Base-by-base conservation (phyloP, 345 rosid genomes). In the Lepidium aucheri region DNA sequence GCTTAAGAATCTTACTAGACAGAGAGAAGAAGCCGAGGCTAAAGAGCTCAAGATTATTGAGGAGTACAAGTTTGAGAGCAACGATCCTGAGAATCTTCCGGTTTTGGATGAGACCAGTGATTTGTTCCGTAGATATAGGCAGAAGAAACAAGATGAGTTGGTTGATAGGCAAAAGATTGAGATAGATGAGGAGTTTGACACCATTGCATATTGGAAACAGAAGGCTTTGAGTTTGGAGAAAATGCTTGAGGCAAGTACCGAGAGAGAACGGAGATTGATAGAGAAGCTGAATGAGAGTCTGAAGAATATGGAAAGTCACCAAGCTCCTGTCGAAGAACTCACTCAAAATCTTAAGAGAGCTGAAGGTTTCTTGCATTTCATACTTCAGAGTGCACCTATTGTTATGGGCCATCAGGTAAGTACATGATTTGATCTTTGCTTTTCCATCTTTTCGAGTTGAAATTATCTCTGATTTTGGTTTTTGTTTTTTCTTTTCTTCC, bases 401-500 rank as follows among this genome's bases (percentile, higher is more conserved):
- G 97, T 90, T 45, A 88, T 90, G 30, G 97, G 98, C 0, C 97
- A 93, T 81, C 98, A 89, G 89, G 98, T 89, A 13, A 14, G 38
- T 44, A 22, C 9, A 52, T 9, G 14, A 16, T 11, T 6, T 6
- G 32, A 52, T 12, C 7, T 41, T 41, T 7, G 32, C 1, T 28
- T 32, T 18, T 51, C 3, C 0, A 24, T 67, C 3, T 16, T 58
- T 15, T 3, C 11, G 3, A 57, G 49, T 32, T 33, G 38, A 15
- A 49, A 15, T 20, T 59, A 51, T 61, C 2, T 62, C 56, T 64
- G 59, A 64, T 45, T 45, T 45, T n/a, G 35, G 6, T 17, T 24
- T 3, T 34, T 66, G 30, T 26, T 26, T 26, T 26, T 26, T 26
- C 8, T 33, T 55, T 6, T 12, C 32, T 3, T 45, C 42, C 17